phyloP scores from a whole-genome alignment of 352 stramenopile species.

The Phytophthora capsici region DNA sequence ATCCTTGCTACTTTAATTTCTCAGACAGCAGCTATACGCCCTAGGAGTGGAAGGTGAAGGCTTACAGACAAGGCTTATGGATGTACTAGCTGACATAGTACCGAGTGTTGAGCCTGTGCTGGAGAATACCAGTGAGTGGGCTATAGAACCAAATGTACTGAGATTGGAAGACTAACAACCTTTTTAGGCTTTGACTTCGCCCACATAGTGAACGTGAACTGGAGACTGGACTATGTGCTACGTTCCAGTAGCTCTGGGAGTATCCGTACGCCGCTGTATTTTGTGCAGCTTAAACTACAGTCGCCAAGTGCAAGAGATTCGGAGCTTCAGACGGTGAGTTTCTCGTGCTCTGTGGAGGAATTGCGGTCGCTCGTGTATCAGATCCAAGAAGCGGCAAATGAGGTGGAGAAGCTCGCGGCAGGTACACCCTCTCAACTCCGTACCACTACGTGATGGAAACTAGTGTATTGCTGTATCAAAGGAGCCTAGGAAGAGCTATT shows the following conservation, averaged over 20 bases:
- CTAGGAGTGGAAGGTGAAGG: slow-evolving; percentile 41
- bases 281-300: slow-evolving; percentile 72
- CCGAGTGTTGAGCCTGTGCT: slow-evolving; percentile 40
- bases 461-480: slow-evolving; percentile 27
- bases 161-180: neutral
- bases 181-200: slow-evolving; percentile 70
- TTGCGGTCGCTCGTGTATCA: slow-evolving; percentile 74
- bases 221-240: slow-evolving; percentile 77
- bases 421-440: slow-evolving; percentile 23
- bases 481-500: slow-evolving; percentile 3
- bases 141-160: neutral
- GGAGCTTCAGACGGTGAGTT: slow-evolving; percentile 43
- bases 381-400: slow-evolving; percentile 67
- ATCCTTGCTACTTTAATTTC: neutral
- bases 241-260: slow-evolving; percentile 60
- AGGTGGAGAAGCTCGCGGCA: slow-evolving; percentile 62
- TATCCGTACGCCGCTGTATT: slow-evolving; percentile 64
- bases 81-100: slow-evolving; percentile 19
- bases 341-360: slow-evolving; percentile 76
- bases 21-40: slow-evolving; percentile 36
- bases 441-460: slow-evolving; percentile 10
- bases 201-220: slow-evolving; percentile 75
- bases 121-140: slow-evolving; percentile 39
- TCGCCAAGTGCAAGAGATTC: slow-evolving; percentile 34
- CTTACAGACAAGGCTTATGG: slow-evolving; percentile 32